Base-by-base conservation (phyloP, 2,329 filamentous ascomycete species). In the Pseudocercospora eumusae region DNA sequence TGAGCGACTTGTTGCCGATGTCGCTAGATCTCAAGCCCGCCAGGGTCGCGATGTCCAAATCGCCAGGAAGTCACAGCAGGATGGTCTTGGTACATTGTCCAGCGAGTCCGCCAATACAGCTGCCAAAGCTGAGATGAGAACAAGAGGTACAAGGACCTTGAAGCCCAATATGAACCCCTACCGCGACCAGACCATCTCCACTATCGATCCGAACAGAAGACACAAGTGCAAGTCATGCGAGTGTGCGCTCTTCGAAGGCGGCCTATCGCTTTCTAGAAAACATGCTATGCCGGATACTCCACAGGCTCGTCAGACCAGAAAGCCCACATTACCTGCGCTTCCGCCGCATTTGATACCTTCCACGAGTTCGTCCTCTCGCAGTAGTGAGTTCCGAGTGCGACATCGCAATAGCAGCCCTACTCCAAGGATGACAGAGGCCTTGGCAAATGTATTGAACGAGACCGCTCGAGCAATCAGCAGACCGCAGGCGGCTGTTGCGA, bases 391-490 rank as follows among this genome's bases (percentile, higher is more conserved):
- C 2, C 50, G 13, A n/a, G 50, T 23, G 28, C 50, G 28, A 21
- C 8, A 36, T n/a, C 11, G 15, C 33, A 36, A 10, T 1, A 28
- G 11, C 23, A 8, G 2, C 2, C 18, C 21, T 5, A 9, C 11
- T 3, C 44, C 8, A 23, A 6, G 44, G 18, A 23, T 11, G 18
- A 10, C 44, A 15, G 21, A 47, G 21, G 44, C 20, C 25, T 15
- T 27, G 4, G 13, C 76, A 33, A 64, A 71, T 1, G 77, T 80
- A 13, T 74, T 80, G 15, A 70, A 78, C 60, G 73, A 72, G 60
- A 78, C 77, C 1, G 74, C 71, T 21, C 63, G 70, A 10, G 75
- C 75, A 3, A 63, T 80, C 8, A 69, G 71, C 20, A 71, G 72
- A 31, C 71, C 75, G 3, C 71, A 50, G 21, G 20, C 59, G 18